Conservation (phyloP, 1,284 basidiomycete genomes). For the Filobasidium uniguttulatum region DNA sequence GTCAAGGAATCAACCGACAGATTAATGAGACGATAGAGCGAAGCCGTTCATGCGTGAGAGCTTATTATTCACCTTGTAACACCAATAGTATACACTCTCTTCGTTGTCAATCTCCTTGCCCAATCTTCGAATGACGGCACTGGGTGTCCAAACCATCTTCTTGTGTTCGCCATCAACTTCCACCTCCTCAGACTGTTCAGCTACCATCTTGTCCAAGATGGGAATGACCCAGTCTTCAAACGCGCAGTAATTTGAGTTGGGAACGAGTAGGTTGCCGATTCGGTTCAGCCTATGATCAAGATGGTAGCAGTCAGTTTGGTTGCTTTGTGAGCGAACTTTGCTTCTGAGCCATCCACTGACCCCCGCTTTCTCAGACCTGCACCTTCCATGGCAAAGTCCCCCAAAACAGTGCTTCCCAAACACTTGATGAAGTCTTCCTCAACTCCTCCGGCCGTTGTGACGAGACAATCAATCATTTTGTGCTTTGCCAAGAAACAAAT, state of each 20-base stretch:
- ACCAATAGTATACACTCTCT: slow-evolving; percentile 97
- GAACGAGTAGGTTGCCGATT: slow-evolving; percentile 94
- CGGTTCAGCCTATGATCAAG: slow-evolving; percentile 55
- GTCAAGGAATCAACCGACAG: slow-evolving; percentile 11
- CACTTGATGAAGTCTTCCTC: slow-evolving; percentile 99
- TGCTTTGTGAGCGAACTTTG: too few relatives aligned
- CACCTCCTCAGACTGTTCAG: slow-evolving; percentile 65
- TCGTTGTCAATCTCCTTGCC: slow-evolving; percentile 95
- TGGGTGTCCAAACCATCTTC: slow-evolving; percentile 65
- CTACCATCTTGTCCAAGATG: slow-evolving; percentile 80
- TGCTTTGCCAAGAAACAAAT: slow-evolving; percentile 89
- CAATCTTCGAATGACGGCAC: slow-evolving; percentile 74
- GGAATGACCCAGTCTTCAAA: slow-evolving; percentile 99
- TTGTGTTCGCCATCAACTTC: slow-evolving; percentile 37
- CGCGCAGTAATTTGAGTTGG: slow-evolving; percentile 98
- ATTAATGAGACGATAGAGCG: not conserved
- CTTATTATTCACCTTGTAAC: slow-evolving; percentile 66
- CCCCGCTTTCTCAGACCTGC: slow-evolving; percentile 73
- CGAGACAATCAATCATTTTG: slow-evolving; percentile 75
- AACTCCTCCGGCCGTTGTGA: slow-evolving; percentile 95
- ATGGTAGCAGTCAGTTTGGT: not conserved
- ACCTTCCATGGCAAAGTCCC: slow-evolving; percentile 84
- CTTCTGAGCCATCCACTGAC: slow-evolving; percentile 22
- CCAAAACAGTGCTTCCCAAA: slow-evolving; percentile 85
- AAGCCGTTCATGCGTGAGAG: not conserved